Evolutionary conservation across 352 stramenopile genomes (phyloP).

Genomic region (Pythium folliculosum): DNA sequence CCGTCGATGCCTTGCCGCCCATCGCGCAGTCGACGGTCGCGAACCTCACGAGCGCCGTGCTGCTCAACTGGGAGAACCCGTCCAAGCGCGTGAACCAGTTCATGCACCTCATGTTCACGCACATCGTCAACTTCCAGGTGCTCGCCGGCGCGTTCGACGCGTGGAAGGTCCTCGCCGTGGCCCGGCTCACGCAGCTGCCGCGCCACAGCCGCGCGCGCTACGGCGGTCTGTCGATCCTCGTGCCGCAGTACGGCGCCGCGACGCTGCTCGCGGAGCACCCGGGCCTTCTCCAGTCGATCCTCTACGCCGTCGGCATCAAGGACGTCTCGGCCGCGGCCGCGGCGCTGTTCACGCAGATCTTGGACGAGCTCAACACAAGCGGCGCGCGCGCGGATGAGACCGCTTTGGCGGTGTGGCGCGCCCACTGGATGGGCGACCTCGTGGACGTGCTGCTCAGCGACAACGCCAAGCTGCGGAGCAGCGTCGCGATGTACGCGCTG

Average conservation of each 20-base stretch:
- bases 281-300: slow-evolving; percentile 52
- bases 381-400: neutral
- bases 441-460: slow-evolving; percentile 50
- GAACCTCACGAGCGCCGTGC: slow-evolving; percentile 50
- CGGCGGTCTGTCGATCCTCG: slow-evolving; percentile 58
- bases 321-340: slow-evolving; percentile 71
- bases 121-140: slow-evolving; percentile 67
- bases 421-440: slow-evolving; percentile 61
- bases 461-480: slow-evolving; percentile 54
- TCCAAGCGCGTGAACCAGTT: slow-evolving; percentile 88
- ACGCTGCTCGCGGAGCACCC: slow-evolving; percentile 49
- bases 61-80: slow-evolving; percentile 85
- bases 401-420: slow-evolving; percentile 33
- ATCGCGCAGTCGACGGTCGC: slow-evolving; percentile 37
- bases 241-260: slow-evolving; percentile 44
- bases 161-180: slow-evolving; percentile 53
- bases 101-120: slow-evolving; percentile 78
- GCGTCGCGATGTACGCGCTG: slow-evolving; percentile 76
- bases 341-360: slow-evolving; percentile 68
- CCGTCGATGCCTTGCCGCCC: too few species aligned
- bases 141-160: slow-evolving; percentile 39
- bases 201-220: slow-evolving; percentile 72
- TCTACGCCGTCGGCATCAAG: slow-evolving; percentile 68
- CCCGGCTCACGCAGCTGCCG: slow-evolving; percentile 56
- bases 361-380: slow-evolving; percentile 45